phyloP scores from a whole-genome alignment of 2,329 filamentous ascomycete species.

The Ceratocystis alfenasii region DNA sequence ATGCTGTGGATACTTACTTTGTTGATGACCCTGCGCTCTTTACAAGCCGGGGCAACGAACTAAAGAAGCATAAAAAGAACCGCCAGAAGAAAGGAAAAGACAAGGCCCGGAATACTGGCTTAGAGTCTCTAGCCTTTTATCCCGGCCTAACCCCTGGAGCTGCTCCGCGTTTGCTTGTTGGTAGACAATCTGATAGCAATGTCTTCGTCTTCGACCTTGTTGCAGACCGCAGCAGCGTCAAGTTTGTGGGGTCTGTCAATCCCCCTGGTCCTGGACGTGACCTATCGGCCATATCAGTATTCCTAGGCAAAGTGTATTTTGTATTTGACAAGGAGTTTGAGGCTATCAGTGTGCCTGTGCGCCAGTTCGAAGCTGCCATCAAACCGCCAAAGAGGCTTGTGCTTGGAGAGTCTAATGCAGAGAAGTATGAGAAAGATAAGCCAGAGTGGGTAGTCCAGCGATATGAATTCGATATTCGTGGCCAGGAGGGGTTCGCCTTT shows the following conservation, averaged over 20 bases:
- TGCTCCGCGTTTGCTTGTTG: conserved; percentile 11
- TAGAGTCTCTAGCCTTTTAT: conserved; percentile 19
- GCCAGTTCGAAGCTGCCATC: conserved; percentile 16
- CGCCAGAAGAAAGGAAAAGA: conserved; percentile 4
- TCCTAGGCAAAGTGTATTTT: conserved; percentile 19
- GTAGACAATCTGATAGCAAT: conserved; percentile 19
- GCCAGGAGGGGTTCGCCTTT: conserved; percentile 21
- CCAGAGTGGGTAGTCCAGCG: conserved; percentile 13
- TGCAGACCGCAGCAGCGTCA: conserved; percentile 8
- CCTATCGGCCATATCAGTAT: conserved; percentile 20
- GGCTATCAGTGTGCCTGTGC: conserved; percentile 16
- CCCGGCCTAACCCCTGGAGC: neutral
- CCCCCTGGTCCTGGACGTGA: conserved; percentile 19
- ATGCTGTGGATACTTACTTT: conserved; percentile 2
- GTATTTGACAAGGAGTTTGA: conserved; percentile 19
- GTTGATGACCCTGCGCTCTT: neutral
- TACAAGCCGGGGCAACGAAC: neutral
- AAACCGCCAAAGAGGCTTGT: neutral
- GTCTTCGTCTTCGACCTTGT: conserved; percentile 20
- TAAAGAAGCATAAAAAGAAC: conserved; percentile 20
- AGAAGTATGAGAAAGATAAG: neutral
- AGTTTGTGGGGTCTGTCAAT: conserved; percentile 17
- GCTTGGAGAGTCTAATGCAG: neutral
- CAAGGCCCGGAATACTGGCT: conserved; percentile 5
- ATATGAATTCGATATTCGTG: conserved; percentile 17